These are phyloP conservation scores for Monosporascus sp. DNA, from an alignment of 2,329 filamentous ascomycete genomes.

Conservation along the genomic window DNA sequence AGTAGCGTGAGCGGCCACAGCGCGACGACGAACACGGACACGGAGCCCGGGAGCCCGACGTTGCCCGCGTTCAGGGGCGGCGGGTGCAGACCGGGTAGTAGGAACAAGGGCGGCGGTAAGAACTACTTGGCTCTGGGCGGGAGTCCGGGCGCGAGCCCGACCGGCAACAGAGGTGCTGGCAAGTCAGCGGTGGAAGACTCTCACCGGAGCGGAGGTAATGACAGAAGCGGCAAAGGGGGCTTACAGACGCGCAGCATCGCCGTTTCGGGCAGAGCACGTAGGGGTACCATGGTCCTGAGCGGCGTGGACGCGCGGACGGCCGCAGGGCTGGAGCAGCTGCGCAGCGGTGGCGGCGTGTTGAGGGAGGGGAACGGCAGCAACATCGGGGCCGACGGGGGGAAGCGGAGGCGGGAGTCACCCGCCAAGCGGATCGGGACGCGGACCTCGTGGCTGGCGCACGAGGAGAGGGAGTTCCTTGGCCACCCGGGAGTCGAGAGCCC, in stretches of 20 bases:
- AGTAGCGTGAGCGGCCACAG: slow-evolving; percentile 41
- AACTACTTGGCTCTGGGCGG: slow-evolving; percentile 44
- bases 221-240: not conserved
- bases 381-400: not conserved
- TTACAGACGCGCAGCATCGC: not conserved
- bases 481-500: slow-evolving; percentile 13
- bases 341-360: slow-evolving; percentile 10
- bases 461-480: slow-evolving; percentile 2
- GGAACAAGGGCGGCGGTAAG: slow-evolving; percentile 30
- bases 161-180: not conserved
- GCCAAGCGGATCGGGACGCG: slow-evolving; percentile 6
- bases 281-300: slow-evolving; percentile 15
- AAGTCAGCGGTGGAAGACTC: not conserved
- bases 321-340: slow-evolving; percentile 12
- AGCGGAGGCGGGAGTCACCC: not conserved
- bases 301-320: slow-evolving; percentile 9
- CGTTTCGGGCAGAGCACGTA: slow-evolving; percentile 5
- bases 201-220: not conserved
- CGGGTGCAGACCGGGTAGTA: slow-evolving; percentile 30
- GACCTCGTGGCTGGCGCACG: slow-evolving; percentile 9
- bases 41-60: slow-evolving; percentile 32
- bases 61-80: slow-evolving; percentile 34
- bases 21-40: not conserved
- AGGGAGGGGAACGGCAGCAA: not conserved
- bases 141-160: not conserved